phyloP scores from a whole-genome alignment of 352 stramenopile genomes.

The Pythium insidiosum region DNA sequence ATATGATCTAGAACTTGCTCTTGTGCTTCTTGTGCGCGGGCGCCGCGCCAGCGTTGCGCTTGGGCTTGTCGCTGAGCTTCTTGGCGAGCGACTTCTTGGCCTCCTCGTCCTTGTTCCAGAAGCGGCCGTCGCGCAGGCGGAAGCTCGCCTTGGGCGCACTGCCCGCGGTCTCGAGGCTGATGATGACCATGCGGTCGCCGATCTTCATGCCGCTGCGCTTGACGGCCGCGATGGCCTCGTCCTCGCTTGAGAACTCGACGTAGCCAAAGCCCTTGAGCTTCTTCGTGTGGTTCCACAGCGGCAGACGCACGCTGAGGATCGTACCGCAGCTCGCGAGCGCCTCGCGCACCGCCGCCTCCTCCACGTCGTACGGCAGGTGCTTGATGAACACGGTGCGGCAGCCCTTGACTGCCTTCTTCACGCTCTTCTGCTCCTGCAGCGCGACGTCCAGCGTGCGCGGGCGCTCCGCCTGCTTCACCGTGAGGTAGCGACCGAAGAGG shows the following conservation, averaged over 20 bases:
- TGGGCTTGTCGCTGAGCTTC: conserved; percentile 64
- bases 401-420: conserved; percentile 62
- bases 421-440: conserved; percentile 53
- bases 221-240: conserved; percentile 56
- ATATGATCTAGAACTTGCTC: conserved; percentile 11
- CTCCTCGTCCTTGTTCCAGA: conserved; percentile 86
- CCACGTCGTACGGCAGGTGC: conserved; percentile 84
- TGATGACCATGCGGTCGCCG: conserved; percentile 81
- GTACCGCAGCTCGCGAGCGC: conserved; percentile 83
- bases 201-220: conserved; percentile 85
- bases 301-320: conserved; percentile 90
- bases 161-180: conserved; percentile 87
- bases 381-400: conserved; percentile 88
- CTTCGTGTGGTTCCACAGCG: conserved; percentile 90
- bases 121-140: conserved; percentile 71
- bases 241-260: conserved; percentile 79
- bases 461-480: conserved; percentile 73
- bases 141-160: conserved; percentile 91
- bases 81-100: conserved; percentile 75
- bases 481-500: conserved; percentile 86
- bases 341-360: conserved; percentile 77
- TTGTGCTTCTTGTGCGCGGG: conserved; percentile 7
- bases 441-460: conserved; percentile 63
- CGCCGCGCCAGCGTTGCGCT: conserved; percentile 6
- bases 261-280: conserved; percentile 97